These are phyloP conservation scores for Metarhizium humberi DNA, from an alignment of 2,329 filamentous ascomycete genomes.

Conservation along the genomic window DNA sequence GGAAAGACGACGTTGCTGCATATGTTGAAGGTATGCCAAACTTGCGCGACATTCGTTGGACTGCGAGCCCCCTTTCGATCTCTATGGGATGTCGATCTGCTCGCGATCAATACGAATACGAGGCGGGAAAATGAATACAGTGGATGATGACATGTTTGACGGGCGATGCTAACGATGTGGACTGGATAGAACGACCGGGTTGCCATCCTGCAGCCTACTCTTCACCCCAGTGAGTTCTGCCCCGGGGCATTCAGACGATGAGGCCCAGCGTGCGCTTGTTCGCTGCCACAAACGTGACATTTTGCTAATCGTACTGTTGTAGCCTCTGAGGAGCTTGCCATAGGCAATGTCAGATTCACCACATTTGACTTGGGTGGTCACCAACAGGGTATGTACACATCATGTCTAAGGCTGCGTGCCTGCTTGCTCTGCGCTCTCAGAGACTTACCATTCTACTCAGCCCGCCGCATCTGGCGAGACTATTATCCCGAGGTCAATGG, in stretches of 20 bases:
- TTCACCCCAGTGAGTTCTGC: conserved; percentile 71
- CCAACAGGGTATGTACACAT: conserved; percentile 60
- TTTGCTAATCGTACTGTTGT: conserved; percentile 10
- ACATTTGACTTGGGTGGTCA: conserved; percentile 92
- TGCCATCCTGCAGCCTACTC: conserved; percentile 80
- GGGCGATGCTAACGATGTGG: conserved; percentile 13
- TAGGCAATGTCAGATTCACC: conserved; percentile 89
- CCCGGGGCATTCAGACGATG: not conserved
- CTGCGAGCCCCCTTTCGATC: not conserved
- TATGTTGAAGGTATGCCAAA: conserved; percentile 73
- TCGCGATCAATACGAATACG: not conserved
- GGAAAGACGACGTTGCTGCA: conserved; percentile 91
- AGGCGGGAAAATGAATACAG: not conserved
- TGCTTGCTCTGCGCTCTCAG: conserved; percentile 81
- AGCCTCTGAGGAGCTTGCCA: conserved; percentile 87
- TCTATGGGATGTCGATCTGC: not conserved
- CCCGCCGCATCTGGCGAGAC: conserved; percentile 89
- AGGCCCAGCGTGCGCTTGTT: not conserved
- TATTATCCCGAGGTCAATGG: conserved; percentile 95
- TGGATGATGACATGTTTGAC: not conserved
- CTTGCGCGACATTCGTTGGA: not conserved
- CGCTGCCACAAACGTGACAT: not conserved
- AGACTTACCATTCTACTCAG: conserved; percentile 64
- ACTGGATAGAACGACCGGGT: conserved; percentile 72
- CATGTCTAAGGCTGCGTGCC: not conserved